These are phyloP conservation scores for Fallopia convolvulus DNA, from an alignment of 148 eudicot species.

Conservation along the genomic window DNA sequence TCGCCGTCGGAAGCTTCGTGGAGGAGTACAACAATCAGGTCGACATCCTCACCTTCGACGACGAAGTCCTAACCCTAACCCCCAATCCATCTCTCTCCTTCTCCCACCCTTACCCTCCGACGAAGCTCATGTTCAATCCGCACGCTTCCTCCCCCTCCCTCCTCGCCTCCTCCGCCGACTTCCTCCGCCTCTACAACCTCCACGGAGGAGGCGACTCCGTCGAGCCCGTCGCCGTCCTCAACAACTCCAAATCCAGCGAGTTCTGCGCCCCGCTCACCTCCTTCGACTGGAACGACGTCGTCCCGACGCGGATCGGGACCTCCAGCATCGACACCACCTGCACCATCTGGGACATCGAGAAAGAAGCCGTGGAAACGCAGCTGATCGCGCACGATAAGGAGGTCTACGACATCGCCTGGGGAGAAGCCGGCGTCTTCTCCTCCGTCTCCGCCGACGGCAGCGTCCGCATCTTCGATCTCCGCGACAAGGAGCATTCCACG, in stretches of 20 bases:
- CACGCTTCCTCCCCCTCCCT: slow-evolving; percentile 27
- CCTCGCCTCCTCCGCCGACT: slow-evolving; percentile 79
- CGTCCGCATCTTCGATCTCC: slow-evolving; percentile 76
- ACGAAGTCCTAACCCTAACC: slow-evolving; percentile 45
- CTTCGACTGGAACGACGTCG: slow-evolving; percentile 90
- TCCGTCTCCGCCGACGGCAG: slow-evolving; percentile 95
- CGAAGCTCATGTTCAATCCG: slow-evolving; percentile 81
- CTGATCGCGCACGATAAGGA: slow-evolving; percentile 93
- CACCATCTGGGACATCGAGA: slow-evolving; percentile 92
- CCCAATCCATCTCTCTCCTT: slow-evolving; percentile 58
- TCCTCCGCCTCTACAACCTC: slow-evolving; percentile 49
- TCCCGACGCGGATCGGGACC: slow-evolving; percentile 66
- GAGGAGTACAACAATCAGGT: slow-evolving; percentile 74
- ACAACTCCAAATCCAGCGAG: slow-evolving; percentile 75
- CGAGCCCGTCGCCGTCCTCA: slow-evolving; percentile 43
- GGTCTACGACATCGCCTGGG: slow-evolving; percentile 99
- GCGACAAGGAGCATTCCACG: slow-evolving; percentile 96
- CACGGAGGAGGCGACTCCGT: slow-evolving; percentile 26
- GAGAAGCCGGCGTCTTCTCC: slow-evolving; percentile 83
- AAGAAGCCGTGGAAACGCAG: slow-evolving; percentile 76
- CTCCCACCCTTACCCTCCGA: slow-evolving; percentile 81
- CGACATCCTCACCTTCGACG: slow-evolving; percentile 59
- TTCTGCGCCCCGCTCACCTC: slow-evolving; percentile 84
- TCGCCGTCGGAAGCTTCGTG: slow-evolving; percentile 81
- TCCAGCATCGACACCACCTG: slow-evolving; percentile 86